Base-by-base conservation (phyloP, 1,139 yeast species). In the Geotrichum candidum region DNA sequence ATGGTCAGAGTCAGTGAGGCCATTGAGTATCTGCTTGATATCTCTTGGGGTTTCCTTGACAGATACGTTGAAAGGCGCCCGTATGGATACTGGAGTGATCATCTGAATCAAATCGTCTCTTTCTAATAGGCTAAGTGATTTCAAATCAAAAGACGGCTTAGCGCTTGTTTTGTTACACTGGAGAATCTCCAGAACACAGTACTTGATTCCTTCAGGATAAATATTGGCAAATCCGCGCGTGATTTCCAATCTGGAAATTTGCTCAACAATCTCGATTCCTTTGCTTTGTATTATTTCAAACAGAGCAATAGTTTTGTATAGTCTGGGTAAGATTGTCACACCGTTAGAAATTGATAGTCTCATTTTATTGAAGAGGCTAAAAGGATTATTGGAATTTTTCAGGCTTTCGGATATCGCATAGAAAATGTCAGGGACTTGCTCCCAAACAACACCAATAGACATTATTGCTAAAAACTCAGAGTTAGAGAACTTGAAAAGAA, bases 141-240 rank as follows among this genome's bases (percentile, higher is more conserved):
- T 82, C 46, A 90, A 73, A 22, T 82, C 82, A 51, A 88, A 76
- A 18, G 84, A 82, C n/a, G 78, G 67, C 2, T 63, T 51, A 52
- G 65, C 62, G 53, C 25, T 41, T 11, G 56, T 82, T 68, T 86
- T 90, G 65, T 89, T 82, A 46, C 73, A 75, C 68, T 81, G 78
- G 5, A 73, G 62, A 1, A 72, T 69, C 51, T 74, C 76, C 65
- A 83, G 83, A 58, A 90, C 74, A 0, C 95, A 91, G 3, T 87
- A 74, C 35, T 81, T 74, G 1, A 90, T 77, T 0, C 96, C 96
- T 2, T 85, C 76, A 0, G 97, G 97, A 67, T 80, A 87, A 0
- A 90, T 83, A 56, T 88, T 90, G 29, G 90, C 72, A 58, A 82
- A 85, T 2, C 77, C 73, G 31, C 76, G 73, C 2, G 82, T 77